Conservation (phyloP, 306 rosid species). For the Quercus gilva region DNA sequence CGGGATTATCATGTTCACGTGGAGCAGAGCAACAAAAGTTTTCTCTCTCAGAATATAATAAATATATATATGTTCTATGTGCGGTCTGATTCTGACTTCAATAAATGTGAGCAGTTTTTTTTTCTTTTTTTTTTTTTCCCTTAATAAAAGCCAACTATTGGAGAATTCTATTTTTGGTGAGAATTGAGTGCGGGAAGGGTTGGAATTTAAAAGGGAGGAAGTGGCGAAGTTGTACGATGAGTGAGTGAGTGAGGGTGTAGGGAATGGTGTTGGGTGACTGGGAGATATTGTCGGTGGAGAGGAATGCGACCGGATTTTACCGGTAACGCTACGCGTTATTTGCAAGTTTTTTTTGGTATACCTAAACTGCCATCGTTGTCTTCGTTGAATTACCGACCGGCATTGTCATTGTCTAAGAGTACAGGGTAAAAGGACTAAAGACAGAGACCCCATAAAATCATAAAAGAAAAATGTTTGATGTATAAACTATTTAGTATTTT, state of each 20-base stretch:
- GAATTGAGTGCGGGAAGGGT: constrained; percentile 1
- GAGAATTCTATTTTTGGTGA: not conserved
- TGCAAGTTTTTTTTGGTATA: constrained; percentile 15
- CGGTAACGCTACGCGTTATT: constrained; percentile 27
- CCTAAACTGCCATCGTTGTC: constrained; percentile 27
- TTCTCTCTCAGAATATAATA: not conserved
- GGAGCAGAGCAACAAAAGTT: not conserved
- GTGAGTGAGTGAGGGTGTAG: not conserved
- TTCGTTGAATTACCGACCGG: constrained; percentile 10
- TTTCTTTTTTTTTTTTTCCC: not conserved
- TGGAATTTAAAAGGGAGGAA: constrained; percentile 1
- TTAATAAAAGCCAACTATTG: too few relatives aligned
- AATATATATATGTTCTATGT: not conserved
- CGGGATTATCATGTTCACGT: constrained; percentile 7
- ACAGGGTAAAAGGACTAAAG: too few relatives aligned
- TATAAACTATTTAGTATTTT: too few relatives aligned
- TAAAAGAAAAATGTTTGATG: too few relatives aligned
- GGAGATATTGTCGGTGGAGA: constrained; percentile 40
- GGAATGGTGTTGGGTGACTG: constrained; percentile 15
- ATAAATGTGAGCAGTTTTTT: not conserved
- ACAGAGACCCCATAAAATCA: too few relatives aligned
- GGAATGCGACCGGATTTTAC: constrained; percentile 26
- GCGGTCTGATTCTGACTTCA: not conserved
- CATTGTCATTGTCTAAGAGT: not conserved
- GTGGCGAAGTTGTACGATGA: not conserved